Base-by-base conservation (phyloP, 2,329 filamentous ascomycete species). In the Diaporthe sp. region DNA sequence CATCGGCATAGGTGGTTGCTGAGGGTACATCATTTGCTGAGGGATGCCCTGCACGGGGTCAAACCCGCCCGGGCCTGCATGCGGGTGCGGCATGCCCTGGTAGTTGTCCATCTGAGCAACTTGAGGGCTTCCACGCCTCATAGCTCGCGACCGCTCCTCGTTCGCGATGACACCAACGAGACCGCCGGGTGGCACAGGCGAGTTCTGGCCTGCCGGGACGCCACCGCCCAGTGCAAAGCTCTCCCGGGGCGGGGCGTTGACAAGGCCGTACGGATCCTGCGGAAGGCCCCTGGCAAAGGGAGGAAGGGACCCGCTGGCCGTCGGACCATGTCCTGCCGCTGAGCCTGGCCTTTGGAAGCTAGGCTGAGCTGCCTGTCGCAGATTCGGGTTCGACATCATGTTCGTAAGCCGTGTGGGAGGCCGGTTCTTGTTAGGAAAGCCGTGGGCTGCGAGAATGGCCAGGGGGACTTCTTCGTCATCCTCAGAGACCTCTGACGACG, bases 391-490 rank as follows among this genome's bases (percentile, higher is more conserved):
- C 19, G 94, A 94, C 76, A 88, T 90, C 80, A 91, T 90, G 73
- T 86, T 89, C 76, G 85, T 89, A 35, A 94, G 86, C 58, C 91
- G 90, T 35, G 89, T 92, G 1, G 95, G 94, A 19, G 94, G 93
- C 25, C 94, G 90, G 78, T 91, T 93, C 83, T 92, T 95, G 82
- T 88, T 92, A 0, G 95, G 95, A 79, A 98, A 98, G 3, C 95
- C 95, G 81, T 98, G 95, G 2, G 95, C 95, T 71, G 94, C 94
- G 27, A 98, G 86, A 77, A 98, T 97, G 17, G 92, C 95, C 53
- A 98, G 86, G 0, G 95, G 95, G 17, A 97, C 90, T 79, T 98
- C 95, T 73, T 98, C 95, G 78, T 98, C 95, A 73, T 96, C 94
- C 37, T 75, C 74, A 0, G 92, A 92, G 6, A 80, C 84, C n/a